A percentile compares a stretch with the other conserved stretches of the same genome.
Evolutionary conservation across 2,329 filamentous ascomycete genomes (phyloP).

Genomic region (Xylariales sp.): DNA sequence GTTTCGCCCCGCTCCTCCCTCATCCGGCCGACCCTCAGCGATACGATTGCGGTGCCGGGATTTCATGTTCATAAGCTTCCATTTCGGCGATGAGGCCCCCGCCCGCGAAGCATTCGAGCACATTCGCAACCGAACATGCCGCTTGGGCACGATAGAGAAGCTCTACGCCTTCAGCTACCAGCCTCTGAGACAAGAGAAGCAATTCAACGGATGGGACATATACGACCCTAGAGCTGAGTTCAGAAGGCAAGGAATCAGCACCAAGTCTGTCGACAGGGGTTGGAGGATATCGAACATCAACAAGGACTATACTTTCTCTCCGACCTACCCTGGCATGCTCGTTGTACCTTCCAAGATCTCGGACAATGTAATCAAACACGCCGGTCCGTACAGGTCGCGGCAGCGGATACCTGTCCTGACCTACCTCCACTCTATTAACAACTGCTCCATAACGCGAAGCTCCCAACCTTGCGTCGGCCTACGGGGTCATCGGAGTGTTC

Average conservation of each 20-base stretch:
- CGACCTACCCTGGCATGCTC: slow-evolving; percentile 83
- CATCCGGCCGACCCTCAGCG: slow-evolving; percentile 68
- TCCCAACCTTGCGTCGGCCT: slow-evolving; percentile 89
- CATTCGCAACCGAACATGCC: slow-evolving; percentile 77
- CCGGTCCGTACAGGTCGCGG: slow-evolving; percentile 81
- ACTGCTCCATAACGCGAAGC: slow-evolving; percentile 92
- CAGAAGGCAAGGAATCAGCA: slow-evolving; percentile 79
- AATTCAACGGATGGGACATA: slow-evolving; percentile 73
- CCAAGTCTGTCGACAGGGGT: slow-evolving; percentile 69
- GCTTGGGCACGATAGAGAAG: slow-evolving; percentile 76
- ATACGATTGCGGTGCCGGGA: slow-evolving; percentile 88
- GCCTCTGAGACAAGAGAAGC: slow-evolving; percentile 67
- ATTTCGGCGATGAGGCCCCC: slow-evolving; percentile 69
- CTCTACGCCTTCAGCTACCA: slow-evolving; percentile 87
- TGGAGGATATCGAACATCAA: slow-evolving; percentile 94
- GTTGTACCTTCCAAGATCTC: slow-evolving; percentile 86
- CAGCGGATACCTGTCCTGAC: slow-evolving; percentile 84
- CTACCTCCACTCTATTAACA: slow-evolving; percentile 95
- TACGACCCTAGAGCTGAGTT: slow-evolving; percentile 88
- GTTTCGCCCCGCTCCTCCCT: slow-evolving; percentile 67
- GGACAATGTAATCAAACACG: slow-evolving; percentile 96
- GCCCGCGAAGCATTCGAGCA: slow-evolving; percentile 86
- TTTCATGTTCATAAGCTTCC: slow-evolving; percentile 90
- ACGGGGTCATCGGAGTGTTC: slow-evolving; percentile 82
- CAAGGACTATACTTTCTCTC: slow-evolving; percentile 81